Base-by-base conservation (phyloP, 306 rosid species). In the Dalbergia oliveri region DNA sequence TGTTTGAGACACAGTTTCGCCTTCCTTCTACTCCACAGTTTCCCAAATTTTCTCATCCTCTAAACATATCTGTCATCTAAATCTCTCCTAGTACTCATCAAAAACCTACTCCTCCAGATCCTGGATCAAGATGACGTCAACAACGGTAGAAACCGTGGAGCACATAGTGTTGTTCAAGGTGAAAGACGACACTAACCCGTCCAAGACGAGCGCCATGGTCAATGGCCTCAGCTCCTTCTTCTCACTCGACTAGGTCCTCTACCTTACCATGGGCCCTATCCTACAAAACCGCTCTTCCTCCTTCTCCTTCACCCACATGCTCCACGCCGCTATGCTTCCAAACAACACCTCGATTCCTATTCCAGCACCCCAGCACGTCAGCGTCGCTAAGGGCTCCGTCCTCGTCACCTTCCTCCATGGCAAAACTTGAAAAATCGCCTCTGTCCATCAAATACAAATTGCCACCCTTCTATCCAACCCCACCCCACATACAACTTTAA, bases 81-180 rank as follows among this genome's bases (percentile, higher is more conserved):
- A 26, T 26, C 31, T 2, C 31, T 26, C 3, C 31, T 26, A 26
- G 31, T 26, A 26, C 8, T 4, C 70, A 31, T 12, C 66, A 39
- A 5, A 12, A 33, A 31, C 37, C 84, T 51, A 78, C 45, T 54
- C 80, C 4, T 69, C 51, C 56, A 31, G 51, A 51, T 60, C 80
- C 11, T 58, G 80, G 26, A 79, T 88, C 67, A 84, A 37, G 61
- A 81, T 78, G 68, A 75, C 64, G 86, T 73, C 60, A n/a, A 9
- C 59, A 50, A 4, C 92, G 34, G 0, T 79, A 4, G 75, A 80
- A 31, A 15, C 88, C 53, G 58, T 91, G 14, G 99, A 94, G 60
- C 99, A 90, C 86, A 72, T 90, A 39, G 99, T 95, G 9, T 88
- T 95, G 75, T 91, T 95, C 90, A 95, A 93, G 86, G 92, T 94